Percentiles rank a stretch among this genome's conserved stretches.
phyloP scores from a whole-genome alignment of 169 alveolate species.

The Plasmodium gaboni region DNA sequence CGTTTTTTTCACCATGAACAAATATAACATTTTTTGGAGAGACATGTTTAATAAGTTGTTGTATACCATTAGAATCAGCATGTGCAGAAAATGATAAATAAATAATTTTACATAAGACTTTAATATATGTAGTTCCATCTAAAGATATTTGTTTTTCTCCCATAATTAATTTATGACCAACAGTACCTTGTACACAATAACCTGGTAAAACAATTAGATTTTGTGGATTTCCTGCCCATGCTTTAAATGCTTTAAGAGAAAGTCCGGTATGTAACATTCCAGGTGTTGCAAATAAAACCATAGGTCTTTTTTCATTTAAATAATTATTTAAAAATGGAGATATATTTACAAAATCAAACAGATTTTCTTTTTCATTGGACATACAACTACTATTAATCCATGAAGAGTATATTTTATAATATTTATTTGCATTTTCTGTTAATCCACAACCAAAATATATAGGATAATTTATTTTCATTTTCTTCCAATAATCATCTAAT shows the following conservation, averaged over 20 bases:
- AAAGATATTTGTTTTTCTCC: conserved; percentile 86
- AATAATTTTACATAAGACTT: conserved; percentile 94
- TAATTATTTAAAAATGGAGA: conserved; percentile 92
- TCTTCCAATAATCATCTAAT: conserved; percentile 96
- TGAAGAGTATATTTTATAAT: conserved; percentile 94
- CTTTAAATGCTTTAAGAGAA: conserved; percentile 95
- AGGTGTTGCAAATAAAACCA: conserved; percentile 99
- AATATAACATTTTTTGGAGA: conserved; percentile 94
- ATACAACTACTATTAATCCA: conserved; percentile 95
- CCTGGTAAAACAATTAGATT: conserved; percentile 98
- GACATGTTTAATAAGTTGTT: conserved; percentile 89
- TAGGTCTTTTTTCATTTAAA: conserved; percentile 94
- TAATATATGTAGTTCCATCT: conserved; percentile 78
- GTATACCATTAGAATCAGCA: conserved; percentile 98
- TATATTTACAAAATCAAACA: conserved; percentile 94
- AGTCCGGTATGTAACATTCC: conserved; percentile 99
- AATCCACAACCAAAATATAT: conserved; percentile 98
- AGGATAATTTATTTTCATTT: conserved; percentile 93
- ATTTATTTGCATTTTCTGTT: conserved; percentile 97
- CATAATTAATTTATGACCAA: conserved; percentile 95
- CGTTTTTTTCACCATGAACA: conserved; percentile 99
- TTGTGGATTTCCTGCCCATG: conserved; percentile 95
- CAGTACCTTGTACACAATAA: conserved; percentile 98
- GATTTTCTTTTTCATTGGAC: conserved; percentile 88
- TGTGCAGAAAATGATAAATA: conserved; percentile 98